phyloP scores from a whole-genome alignment of 106 monocot species.

The Dioscorea alata region DNA sequence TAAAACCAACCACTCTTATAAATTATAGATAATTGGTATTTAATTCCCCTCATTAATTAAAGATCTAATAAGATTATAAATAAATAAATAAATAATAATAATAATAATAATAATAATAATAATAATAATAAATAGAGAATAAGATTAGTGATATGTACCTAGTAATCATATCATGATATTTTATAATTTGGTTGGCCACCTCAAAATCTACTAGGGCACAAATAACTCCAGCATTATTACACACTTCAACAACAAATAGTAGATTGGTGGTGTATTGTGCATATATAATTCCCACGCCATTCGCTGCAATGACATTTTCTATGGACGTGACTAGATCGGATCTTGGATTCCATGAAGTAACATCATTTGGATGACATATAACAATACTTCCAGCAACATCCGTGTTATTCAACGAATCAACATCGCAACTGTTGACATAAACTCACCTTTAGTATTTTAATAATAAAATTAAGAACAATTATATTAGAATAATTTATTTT shows the following conservation, averaged over 20 bases:
- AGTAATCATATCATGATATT: not conserved
- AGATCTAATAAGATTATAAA: no score
- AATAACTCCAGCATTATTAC: not conserved
- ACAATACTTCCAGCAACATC: constrained; percentile 14
- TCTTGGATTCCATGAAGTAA: not conserved
- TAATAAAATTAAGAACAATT: not conserved
- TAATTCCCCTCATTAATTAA: not conserved
- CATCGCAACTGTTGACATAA: not conserved
- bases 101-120: not conserved
- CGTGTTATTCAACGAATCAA: not conserved
- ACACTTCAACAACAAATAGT: not conserved
- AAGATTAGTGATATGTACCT: not conserved
- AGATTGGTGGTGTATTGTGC: constrained; percentile 1
- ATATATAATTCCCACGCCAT: not conserved
- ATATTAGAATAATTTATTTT: not conserved
- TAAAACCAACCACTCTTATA: no score
- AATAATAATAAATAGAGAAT: not conserved
- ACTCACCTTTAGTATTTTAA: no score
- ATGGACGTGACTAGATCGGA: not conserved
- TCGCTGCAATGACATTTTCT: not conserved
- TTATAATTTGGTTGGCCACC: not conserved
- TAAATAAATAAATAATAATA: no score
- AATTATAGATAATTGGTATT: no score
- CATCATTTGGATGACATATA: constrained; percentile 2
- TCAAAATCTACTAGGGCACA: not conserved